phyloP scores from a whole-genome alignment of 257 asterid species.

The Salvia hispanica region DNA sequence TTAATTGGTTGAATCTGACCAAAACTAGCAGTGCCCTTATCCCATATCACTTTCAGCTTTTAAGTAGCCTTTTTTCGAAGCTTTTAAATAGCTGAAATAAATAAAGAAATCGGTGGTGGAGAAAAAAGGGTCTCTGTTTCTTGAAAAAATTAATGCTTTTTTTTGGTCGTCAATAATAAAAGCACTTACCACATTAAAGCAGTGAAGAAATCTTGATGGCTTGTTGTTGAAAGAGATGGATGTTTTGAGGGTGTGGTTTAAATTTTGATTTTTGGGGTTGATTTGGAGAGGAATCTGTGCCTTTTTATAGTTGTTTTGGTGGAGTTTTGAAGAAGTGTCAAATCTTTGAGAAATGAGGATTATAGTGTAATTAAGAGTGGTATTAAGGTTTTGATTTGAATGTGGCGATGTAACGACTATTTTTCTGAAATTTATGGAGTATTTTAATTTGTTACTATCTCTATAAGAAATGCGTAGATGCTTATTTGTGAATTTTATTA shows the following conservation, averaged over 20 bases:
- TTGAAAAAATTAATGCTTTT: slow-evolving; percentile 38
- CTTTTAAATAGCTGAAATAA: slow-evolving; percentile 33
- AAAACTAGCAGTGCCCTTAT: slow-evolving; percentile 32
- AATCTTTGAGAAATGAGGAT: background rate
- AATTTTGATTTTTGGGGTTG: slow-evolving; percentile 26
- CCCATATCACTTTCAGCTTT: slow-evolving; percentile 30
- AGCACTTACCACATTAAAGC: slow-evolving; percentile 46
- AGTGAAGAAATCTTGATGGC: slow-evolving; percentile 29
- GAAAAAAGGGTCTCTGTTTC: slow-evolving; percentile 13
- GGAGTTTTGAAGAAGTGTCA: slow-evolving; percentile 5
- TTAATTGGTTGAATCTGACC: slow-evolving; percentile 33
- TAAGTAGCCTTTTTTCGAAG: slow-evolving; percentile 29
- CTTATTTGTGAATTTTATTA: too few species aligned
- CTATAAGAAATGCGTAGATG: too few species aligned
- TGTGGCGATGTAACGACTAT: slow-evolving; percentile 5
- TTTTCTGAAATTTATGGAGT: too few species aligned
- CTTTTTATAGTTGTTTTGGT: slow-evolving; percentile 32
- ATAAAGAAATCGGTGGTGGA: background rate
- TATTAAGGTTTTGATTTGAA: slow-evolving; percentile 26
- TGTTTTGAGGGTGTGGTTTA: slow-evolving; percentile 33
- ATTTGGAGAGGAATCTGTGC: slow-evolving; percentile 36
- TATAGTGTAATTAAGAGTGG: slow-evolving; percentile 16
- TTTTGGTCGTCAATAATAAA: slow-evolving; percentile 29
- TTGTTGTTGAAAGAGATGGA: slow-evolving; percentile 17
- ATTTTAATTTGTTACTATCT: too few species aligned